These are phyloP conservation scores for Fusarium nygamai DNA, from an alignment of 2,329 filamentous ascomycete genomes.

Conservation along the genomic window DNA sequence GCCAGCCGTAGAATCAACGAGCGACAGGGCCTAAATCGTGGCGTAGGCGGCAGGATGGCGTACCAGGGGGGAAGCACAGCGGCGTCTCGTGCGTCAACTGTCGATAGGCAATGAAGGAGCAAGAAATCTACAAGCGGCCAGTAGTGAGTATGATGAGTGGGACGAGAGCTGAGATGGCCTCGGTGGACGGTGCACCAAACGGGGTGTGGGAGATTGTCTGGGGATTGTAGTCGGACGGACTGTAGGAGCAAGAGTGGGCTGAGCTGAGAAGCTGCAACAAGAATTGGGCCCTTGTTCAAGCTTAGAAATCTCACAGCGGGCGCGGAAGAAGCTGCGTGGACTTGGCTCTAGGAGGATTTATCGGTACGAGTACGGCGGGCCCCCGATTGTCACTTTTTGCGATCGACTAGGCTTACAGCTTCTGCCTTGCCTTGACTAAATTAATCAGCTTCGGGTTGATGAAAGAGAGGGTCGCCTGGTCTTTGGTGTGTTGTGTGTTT, in stretches of 20 bases:
- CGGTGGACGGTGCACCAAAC: conserved; percentile 38
- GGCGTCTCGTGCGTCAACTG: conserved; percentile 35
- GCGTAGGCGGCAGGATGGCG: conserved; percentile 39
- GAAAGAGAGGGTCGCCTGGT: conserved; percentile 27
- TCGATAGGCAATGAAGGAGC: conserved; percentile 36
- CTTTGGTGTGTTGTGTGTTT: conserved; percentile 27
- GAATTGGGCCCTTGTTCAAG: conserved; percentile 32
- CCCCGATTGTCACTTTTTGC: conserved; percentile 19
- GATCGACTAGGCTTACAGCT: not conserved
- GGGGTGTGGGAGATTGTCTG: conserved; percentile 39
- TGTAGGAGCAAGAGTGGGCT: conserved; percentile 32
- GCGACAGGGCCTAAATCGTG: conserved; percentile 39
- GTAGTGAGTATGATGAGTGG: conserved; percentile 41
- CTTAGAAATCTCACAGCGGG: conserved; percentile 37
- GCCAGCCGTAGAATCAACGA: conserved; percentile 38
- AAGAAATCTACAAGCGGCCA: conserved; percentile 33
- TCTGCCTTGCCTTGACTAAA: conserved; percentile 34
- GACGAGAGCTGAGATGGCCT: conserved; percentile 47
- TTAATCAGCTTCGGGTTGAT: conserved; percentile 38
- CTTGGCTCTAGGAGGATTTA: conserved; percentile 20
- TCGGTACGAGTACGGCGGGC: conserved; percentile 19
- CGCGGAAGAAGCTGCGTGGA: conserved; percentile 40
- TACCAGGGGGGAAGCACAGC: conserved; percentile 38
- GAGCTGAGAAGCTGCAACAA: conserved; percentile 37
- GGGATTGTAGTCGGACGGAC: conserved; percentile 38